A percentile compares a stretch with the other conserved stretches of the same genome.
Conservation (phyloP, 2,329 filamentous ascomycete species). For the Cladosporium velox region DNA sequence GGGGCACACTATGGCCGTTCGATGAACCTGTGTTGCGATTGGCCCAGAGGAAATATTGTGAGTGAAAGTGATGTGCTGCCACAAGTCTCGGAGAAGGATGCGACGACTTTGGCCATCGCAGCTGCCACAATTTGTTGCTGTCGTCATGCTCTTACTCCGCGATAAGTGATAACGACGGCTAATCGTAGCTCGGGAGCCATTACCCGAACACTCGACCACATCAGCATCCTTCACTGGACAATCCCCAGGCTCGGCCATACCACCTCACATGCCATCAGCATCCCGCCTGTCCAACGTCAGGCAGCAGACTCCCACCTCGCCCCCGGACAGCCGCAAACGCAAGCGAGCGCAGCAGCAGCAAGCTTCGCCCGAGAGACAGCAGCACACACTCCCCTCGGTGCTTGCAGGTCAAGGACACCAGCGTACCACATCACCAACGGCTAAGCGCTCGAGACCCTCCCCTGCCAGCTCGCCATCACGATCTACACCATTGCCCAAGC, state of each 20-base stretch:
- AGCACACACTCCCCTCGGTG: constrained; percentile 32
- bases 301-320: constrained; percentile 20
- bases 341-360: constrained; percentile 25
- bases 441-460: constrained; percentile 46
- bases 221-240: neutral
- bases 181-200: neutral
- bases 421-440: constrained; percentile 35
- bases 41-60: neutral
- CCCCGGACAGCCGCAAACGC: constrained; percentile 30
- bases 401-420: constrained; percentile 41
- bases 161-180: constrained; percentile 7
- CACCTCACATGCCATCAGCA: constrained; percentile 14
- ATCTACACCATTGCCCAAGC: constrained; percentile 25
- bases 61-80: neutral
- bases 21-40: neutral
- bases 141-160: neutral
- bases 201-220: constrained; percentile 1
- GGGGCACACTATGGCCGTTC: neutral
- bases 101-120: constrained; percentile 1
- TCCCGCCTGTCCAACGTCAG: constrained; percentile 9
- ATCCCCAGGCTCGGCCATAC: too few species aligned
- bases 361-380: constrained; percentile 20
- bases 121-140: neutral
- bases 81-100: neutral
- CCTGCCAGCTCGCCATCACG: constrained; percentile 28